phyloP scores from a whole-genome alignment of 306 rosid genomes.

The Ormosia semicastrata region DNA sequence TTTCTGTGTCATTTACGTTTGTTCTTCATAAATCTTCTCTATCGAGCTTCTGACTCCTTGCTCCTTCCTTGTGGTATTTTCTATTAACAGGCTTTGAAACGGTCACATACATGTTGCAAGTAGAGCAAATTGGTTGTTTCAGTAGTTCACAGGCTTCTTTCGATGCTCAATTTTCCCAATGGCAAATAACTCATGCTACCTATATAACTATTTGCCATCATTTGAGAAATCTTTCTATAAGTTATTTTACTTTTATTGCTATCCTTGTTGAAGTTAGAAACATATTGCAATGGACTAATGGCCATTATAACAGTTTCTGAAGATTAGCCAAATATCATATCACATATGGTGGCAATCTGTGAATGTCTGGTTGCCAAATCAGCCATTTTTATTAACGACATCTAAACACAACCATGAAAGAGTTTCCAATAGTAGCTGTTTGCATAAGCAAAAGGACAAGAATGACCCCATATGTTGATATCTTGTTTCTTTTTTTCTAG shows the following conservation, averaged over 20 bases:
- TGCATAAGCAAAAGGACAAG: slow-evolving; percentile 2
- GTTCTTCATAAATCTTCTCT: background rate
- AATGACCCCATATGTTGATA: slow-evolving; percentile 29
- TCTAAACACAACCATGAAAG: slow-evolving; percentile 16
- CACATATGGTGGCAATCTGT: background rate
- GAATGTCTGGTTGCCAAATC: background rate
- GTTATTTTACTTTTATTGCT: background rate
- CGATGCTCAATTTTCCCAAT: background rate
- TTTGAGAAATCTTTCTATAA: background rate
- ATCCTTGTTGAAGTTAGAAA: too few relatives aligned
- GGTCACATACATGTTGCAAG: slow-evolving; percentile 98
- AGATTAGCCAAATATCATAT: background rate
- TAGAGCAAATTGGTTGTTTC: slow-evolving; percentile 19
- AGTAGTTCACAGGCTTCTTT: background rate
- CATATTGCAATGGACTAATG: too few relatives aligned
- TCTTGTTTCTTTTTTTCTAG: slow-evolving; percentile 20
- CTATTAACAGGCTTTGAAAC: slow-evolving; percentile 81
- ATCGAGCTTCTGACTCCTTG: slow-evolving; percentile 23
- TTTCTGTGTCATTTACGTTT: background rate
- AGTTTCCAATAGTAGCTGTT: background rate
- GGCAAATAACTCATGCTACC: background rate
- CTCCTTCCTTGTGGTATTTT: slow-evolving; percentile 24
- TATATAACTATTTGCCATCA: background rate
- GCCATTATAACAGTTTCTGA: too few relatives aligned
- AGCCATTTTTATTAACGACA: background rate